Conservation (phyloP, 1,139 yeast genomes). For the Ashbya aceris region DNA sequence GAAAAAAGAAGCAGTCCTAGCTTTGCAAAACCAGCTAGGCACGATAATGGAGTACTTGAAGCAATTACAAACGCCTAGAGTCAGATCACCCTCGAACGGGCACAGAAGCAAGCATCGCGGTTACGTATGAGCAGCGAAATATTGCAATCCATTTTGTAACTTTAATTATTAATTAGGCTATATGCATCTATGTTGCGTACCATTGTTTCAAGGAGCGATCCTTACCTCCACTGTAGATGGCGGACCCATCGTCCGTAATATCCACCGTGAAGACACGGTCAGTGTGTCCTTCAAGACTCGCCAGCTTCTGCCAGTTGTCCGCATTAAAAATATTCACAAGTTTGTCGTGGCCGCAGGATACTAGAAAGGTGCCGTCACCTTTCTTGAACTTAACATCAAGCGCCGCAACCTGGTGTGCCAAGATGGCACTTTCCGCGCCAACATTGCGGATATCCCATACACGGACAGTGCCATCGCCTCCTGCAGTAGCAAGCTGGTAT, state of each 20-base stretch:
- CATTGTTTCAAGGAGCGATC: conserved; percentile 68
- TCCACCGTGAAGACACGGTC: conserved; percentile 74
- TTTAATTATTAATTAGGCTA: neutral
- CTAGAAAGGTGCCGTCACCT: conserved; percentile 41
- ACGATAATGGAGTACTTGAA: conserved; percentile 13
- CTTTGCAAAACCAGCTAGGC: conserved; percentile 14
- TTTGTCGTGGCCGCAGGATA: conserved; percentile 66
- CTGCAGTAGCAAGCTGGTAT: conserved; percentile 65
- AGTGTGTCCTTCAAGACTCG: conserved; percentile 49
- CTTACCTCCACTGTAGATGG: conserved; percentile 68
- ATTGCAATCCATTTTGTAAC: neutral
- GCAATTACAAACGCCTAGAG: conserved; percentile 19
- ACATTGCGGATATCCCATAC: conserved; percentile 74
- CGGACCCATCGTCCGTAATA: conserved; percentile 35
- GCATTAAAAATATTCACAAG: conserved; percentile 54
- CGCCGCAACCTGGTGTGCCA: conserved; percentile 70
- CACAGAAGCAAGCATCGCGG: conserved; percentile 6
- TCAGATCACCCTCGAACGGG: conserved; percentile 13
- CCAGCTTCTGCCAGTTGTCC: conserved; percentile 61
- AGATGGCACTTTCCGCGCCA: conserved; percentile 42
- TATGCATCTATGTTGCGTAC: conserved; percentile 19
- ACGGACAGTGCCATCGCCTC: conserved; percentile 73
- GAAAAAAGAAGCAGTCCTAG: conserved; percentile 12
- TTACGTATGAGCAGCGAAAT: neutral
- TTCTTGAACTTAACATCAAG: conserved; percentile 54